Percentiles rank a stretch among this genome's conserved stretches.
phyloP scores from a whole-genome alignment of 148 eudicot genomes.

The Beta vulgaris region DNA sequence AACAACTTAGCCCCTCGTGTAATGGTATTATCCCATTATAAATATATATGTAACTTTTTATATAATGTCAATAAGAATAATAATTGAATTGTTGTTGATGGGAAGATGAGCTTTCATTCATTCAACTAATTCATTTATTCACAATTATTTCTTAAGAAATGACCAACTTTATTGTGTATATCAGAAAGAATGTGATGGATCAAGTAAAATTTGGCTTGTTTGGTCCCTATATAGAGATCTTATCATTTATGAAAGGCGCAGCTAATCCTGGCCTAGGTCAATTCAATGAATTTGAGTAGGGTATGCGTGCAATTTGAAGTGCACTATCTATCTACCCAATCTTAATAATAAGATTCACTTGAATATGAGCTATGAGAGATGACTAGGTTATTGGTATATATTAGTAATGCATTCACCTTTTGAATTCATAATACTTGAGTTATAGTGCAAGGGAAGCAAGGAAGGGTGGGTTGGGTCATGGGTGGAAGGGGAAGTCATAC shows the following conservation, averaged over 20 bases:
- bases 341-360: background rate
- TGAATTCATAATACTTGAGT: background rate
- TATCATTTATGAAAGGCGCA: slow-evolving; percentile 23
- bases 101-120: slow-evolving; percentile 12
- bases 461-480: too few relatives aligned
- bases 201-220: slow-evolving; percentile 2
- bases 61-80: background rate
- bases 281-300: slow-evolving; percentile 14
- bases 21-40: slow-evolving; percentile 5
- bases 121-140: background rate
- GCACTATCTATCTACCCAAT: background rate
- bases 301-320: background rate
- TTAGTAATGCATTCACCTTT: background rate
- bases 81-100: background rate
- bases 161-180: slow-evolving; percentile 11
- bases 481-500: too few relatives aligned
- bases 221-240: slow-evolving; percentile 16
- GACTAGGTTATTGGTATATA: too few relatives aligned
- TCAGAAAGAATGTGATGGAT: slow-evolving; percentile 20
- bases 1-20: slow-evolving; percentile 10
- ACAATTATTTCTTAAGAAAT: background rate
- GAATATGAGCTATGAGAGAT: too few relatives aligned
- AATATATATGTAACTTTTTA: background rate
- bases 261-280: slow-evolving; percentile 11
- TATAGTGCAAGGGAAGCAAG: background rate